Percentiles rank a stretch among this genome's conserved stretches.
These are phyloP conservation scores for Hyparrhenia diplandra DNA, from an alignment of 176 grass and related monocot genomes.

Conservation along the genomic window DNA sequence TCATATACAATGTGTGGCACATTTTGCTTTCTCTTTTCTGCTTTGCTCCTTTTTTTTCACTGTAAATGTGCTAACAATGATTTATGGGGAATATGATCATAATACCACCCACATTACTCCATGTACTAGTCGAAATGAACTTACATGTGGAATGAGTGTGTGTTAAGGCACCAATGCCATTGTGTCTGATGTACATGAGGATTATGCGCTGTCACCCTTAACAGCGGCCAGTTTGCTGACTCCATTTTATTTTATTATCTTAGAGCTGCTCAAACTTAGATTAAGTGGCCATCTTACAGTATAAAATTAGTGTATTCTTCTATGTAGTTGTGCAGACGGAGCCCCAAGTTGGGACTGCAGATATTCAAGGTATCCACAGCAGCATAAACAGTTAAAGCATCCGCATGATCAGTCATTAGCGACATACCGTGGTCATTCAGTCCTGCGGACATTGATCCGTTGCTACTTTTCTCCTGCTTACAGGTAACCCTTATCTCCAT, in stretches of 20 bases:
- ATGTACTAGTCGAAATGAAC: not conserved
- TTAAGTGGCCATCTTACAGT: not conserved
- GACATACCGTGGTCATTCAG: slow-evolving; percentile 77
- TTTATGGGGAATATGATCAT: not conserved
- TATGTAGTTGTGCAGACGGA: slow-evolving; percentile 36
- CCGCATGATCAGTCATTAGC: slow-evolving; percentile 75
- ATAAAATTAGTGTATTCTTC: not conserved
- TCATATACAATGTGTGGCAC: not conserved
- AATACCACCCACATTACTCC: not conserved
- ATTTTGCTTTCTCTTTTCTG: not conserved
- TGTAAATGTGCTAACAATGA: not conserved
- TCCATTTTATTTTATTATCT: not conserved
- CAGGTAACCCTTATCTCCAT: slow-evolving; percentile 31
- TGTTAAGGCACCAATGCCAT: not conserved
- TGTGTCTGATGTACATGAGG: not conserved
- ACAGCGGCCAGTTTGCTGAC: not conserved
- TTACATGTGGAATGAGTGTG: not conserved
- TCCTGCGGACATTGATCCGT: slow-evolving; percentile 77
- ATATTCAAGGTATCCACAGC: slow-evolving; percentile 56
- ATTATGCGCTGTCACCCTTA: not conserved
- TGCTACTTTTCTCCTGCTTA: slow-evolving; percentile 79
- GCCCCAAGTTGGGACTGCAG: slow-evolving; percentile 67
- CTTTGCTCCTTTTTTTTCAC: not conserved
- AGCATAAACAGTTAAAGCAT: slow-evolving; percentile 59
- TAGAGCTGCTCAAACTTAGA: not conserved